Evolutionary conservation across 495 filamentous ascomycete genomes (phyloP), one percentile per base, ranked within the genome.

Genomic region (Neurospora terricola): DNA sequence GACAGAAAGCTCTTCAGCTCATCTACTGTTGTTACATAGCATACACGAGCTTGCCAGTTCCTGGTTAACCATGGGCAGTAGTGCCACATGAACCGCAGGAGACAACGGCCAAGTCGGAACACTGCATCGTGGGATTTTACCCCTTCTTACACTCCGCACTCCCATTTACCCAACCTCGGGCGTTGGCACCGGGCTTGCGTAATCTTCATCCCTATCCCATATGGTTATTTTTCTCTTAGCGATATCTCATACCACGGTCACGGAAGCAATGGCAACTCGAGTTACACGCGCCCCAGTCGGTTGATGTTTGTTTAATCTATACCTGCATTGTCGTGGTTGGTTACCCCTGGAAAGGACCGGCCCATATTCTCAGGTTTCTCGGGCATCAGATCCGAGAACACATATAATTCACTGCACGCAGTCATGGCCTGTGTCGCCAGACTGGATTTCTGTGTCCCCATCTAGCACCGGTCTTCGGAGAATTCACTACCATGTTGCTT

Each of bases 71-170:
- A 34, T 62, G 14, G 27, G 12, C 27, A 62, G 54, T 9, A 4
- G 54, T 62, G 21, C 23, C 23, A 62, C 54, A 62, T 7, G 23
- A 34, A 62, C 54, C 54, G 21, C 21, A 45, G 42, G 39, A 4
- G 10, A 10, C 43, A 10, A 39, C 42, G 34, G 73, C 70, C 21
- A 72, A 59, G 23, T 69, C 69, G 72, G 72, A 36, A 71, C 30
- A 70, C 74, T 75, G 74, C 73, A 70, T 34, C 30, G 70, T 72
- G 72, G 71, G 77, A 54, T 62, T 80, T 80, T 80, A 79, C 69
- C 77, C 78, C 76, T 75, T 74, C 76, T 75, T 78, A 73, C 78
- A 79, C 72, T 70, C 77, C 75, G 75, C 72, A n/a, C 48, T 48
- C 27, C 71, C 70, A 71, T 78, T 79, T 80, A 71, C 71, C 68